Evolutionary conservation across 768 basidiomycete species (phyloP), one percentile per base, ranked within the genome.

Genomic region (Boletus sensibilis): DNA sequence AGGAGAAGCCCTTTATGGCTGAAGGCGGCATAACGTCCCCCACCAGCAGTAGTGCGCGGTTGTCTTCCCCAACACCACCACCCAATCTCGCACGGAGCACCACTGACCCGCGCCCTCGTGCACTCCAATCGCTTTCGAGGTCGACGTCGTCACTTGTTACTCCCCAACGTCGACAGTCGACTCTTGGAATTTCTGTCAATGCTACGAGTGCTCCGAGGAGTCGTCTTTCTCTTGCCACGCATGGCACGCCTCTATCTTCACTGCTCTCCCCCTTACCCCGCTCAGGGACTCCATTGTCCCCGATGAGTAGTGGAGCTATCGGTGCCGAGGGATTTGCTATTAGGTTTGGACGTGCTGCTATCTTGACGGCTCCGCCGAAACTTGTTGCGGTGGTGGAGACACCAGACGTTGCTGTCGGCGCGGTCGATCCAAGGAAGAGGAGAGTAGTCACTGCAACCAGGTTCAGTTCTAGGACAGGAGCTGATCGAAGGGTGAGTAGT

Each of bases 341-440:
- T 18, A 72, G 81, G 29, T 87, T 79, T 59, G 88, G 89, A 1
- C 78, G 87, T 14, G 88, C 90, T 0, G 84, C 89, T 14, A 85
- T 89, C 42, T 72, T 93, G 72, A 91, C 88, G 12, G 88, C 88
- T 16, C 88, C 91, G n/a, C 92, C 93, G 16, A 86, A 86, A 66
- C 74, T 94, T 29, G 81, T 94, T 18, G 90, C 87, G 5, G 75
- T 94, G 31, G 87, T 94, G 18, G 90, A 90, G 70, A 93, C 90
- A 11, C 90, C 92, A 0, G 93, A 94, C 67, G 86, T 93, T 10
- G 92, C 86, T n/a, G 84, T 92, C 37, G 93, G 93, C 10, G 90
- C 92, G 23, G 89, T 94, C 10, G 93, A 95, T 70, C 84, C 90
- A 18, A 77, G 80, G 69, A 92, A 94, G 78, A 78, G 88, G 62